Evolutionary conservation across 805 yeast genomes (phyloP), one percentile per base, ranked within the genome.

Genomic region (Cyberlindnera japonica): DNA sequence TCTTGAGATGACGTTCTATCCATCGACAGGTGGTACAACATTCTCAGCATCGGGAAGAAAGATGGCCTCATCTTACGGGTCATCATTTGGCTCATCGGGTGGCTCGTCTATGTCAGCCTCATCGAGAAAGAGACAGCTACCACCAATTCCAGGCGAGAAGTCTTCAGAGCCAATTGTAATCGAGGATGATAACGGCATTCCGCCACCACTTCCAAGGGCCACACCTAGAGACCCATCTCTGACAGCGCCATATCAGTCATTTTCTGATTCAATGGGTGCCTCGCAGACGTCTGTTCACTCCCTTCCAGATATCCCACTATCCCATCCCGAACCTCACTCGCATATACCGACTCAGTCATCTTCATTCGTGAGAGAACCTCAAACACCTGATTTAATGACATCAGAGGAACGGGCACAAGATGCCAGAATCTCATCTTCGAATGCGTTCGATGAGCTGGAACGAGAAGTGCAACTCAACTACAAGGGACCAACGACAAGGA

Each of bases 1-100:
- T 61, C 64, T 93, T 40, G 98, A 93, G 55, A 81, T 93, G 83
- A 88, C 97, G 0, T 93, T 87, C 57, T 87, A 86, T 57, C 93
- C 96, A 1, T 58, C 68, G 2, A 56, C 35, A 57, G 71, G 28
- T 29, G 29, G 33, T 38, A 41, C 40, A 4, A 36, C 39, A 10
- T 28, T 42, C 24, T 38, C 43, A 3, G 20, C 39, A 5, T 35
- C 48, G 1, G 34, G 25, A 4, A 28, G 43, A 2, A 38, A 38
- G 25, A 12, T 37, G 13, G 20, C 20, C 6, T 37, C 43, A n/a
- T 34, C 38, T 10, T 20, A 25, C 24, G 35, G 47, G 35, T 38
- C 37, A n/a, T 34, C 38, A 12, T 20, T 26, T 26, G 35, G 47
- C 37, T 38, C 37, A 13, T n/a, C 39, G 19, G 28, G 27, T 20